Evolutionary conservation across 108 stramenopile species (phyloP), one percentile per base, ranked within the genome.

Genomic region (Parmales sp.): DNA sequence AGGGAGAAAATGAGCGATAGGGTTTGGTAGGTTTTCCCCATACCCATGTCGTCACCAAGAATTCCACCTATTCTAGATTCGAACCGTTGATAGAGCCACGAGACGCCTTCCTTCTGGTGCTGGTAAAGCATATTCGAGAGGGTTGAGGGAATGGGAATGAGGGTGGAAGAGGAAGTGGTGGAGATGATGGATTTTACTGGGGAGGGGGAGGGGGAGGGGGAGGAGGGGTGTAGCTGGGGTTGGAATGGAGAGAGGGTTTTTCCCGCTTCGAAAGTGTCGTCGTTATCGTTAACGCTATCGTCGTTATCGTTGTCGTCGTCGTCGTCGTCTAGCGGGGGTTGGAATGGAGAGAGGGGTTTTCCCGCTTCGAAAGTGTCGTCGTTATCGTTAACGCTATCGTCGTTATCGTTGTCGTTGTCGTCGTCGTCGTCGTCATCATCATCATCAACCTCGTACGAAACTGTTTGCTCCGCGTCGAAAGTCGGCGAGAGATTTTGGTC

Each of bases 41-140:
- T 66, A 6, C 85, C 85, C 86, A 88, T 86, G 50, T 85, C 88
- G 68, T 89, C 86, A 26, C 84, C 92, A 13, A 95, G 38, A 23
- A 94, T 83, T 23, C 98, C 98, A 20, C 98, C 98, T 49, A 88
- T 85, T 5, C 77, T 70, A 36, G 79, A 67, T 26, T 72, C 19
- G 69, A 94, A 79, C 23, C 95, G 72, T 28, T 80, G 78, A 45
- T 84, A 95, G 80, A 97, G 85, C 95, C 95, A 99, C 20, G 84
- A 79, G n/a, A 97, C 81, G 18, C 91, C 96, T 45, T 82, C 80
- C 31, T 80, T 71, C 73, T 94, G 92, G 76, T 90, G 88, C 6
- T 69, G 75, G 70, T 78, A 91, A 9, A 95, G 83, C 51, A 67
- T 74, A 1, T 86, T 68, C 68, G 82, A 90, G 2, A 88, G 65